phyloP scores from a whole-genome alignment of 169 alveolate species.

The Plasmodium malariae region DNA sequence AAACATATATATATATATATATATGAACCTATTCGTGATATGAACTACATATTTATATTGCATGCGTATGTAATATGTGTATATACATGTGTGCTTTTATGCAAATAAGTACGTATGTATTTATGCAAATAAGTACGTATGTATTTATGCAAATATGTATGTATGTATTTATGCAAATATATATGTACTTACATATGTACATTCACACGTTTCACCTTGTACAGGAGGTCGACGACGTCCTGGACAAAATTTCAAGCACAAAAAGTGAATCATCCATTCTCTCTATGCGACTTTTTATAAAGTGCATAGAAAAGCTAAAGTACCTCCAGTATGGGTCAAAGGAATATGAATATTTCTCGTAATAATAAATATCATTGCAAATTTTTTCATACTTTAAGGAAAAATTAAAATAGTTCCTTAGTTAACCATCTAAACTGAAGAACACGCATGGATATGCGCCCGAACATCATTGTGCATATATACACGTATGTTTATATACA shows the following conservation, averaged over 20 bases:
- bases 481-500: no score
- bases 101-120: no score
- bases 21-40: no score
- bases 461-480: no score
- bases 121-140: no score
- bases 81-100: no score
- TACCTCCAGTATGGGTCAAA: slow-evolving; percentile 51
- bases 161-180: background rate
- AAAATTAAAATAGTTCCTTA: no score
- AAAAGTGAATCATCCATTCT: background rate
- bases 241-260: background rate
- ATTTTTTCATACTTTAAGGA: background rate
- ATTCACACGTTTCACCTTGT: background rate
- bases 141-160: background rate
- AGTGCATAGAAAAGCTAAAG: slow-evolving; percentile 45
- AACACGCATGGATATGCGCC: no score
- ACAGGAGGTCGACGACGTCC: slow-evolving; percentile 24
- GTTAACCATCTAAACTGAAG: no score
- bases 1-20: background rate
- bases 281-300: background rate
- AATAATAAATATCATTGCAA: background rate
- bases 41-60: no score
- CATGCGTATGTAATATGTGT: no score
- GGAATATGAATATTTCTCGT: slow-evolving; percentile 39
- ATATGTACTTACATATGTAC: background rate